A percentile compares a stretch with the other conserved stretches of the same genome.
phyloP scores from a whole-genome alignment of 2,329 filamentous ascomycete species.

The Alternaria triticina region DNA sequence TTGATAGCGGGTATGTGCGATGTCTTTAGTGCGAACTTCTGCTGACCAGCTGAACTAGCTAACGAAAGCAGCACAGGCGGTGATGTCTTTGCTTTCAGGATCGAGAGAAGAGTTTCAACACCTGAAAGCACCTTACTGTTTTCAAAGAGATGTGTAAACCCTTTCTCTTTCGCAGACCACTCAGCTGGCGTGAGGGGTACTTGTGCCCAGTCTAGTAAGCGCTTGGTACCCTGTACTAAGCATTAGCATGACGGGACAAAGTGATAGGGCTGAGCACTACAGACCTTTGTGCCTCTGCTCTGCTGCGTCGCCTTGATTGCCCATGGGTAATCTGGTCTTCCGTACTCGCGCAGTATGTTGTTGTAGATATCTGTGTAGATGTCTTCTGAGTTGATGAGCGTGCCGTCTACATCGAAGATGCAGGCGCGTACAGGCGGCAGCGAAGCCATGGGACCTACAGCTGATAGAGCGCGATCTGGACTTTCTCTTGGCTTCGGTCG shows the following conservation, averaged over 20 bases:
- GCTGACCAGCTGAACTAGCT: slow-evolving; percentile 5
- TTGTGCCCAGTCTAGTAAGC: slow-evolving; percentile 28
- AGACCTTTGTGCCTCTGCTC: slow-evolving; percentile 25
- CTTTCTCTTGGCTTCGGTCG: neutral
- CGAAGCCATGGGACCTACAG: neutral
- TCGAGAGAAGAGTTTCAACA: neutral
- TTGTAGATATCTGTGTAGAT: slow-evolving; percentile 31
- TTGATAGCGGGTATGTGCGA: neutral
- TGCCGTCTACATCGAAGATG: slow-evolving; percentile 47
- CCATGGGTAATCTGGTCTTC: slow-evolving; percentile 27
- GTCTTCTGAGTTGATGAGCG: slow-evolving; percentile 46
- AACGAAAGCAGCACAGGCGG: slow-evolving; percentile 2
- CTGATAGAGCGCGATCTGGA: neutral
- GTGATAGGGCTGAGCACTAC: neutral
- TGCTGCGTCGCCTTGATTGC: slow-evolving; percentile 28
- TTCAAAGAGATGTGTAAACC: slow-evolving; percentile 16
- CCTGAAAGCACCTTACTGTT: slow-evolving; percentile 6
- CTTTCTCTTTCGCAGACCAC: slow-evolving; percentile 21
- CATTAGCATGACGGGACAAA: neutral
- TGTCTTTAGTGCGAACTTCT: slow-evolving; percentile 5
- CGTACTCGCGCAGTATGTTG: slow-evolving; percentile 25
- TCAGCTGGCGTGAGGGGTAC: slow-evolving; percentile 21
- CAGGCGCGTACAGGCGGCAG: slow-evolving; percentile 37
- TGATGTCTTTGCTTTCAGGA: neutral
- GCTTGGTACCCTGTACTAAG: slow-evolving; percentile 19